Base-by-base conservation (phyloP, 2,329 filamentous ascomycete species). In the Exophiala oligosperma region DNA sequence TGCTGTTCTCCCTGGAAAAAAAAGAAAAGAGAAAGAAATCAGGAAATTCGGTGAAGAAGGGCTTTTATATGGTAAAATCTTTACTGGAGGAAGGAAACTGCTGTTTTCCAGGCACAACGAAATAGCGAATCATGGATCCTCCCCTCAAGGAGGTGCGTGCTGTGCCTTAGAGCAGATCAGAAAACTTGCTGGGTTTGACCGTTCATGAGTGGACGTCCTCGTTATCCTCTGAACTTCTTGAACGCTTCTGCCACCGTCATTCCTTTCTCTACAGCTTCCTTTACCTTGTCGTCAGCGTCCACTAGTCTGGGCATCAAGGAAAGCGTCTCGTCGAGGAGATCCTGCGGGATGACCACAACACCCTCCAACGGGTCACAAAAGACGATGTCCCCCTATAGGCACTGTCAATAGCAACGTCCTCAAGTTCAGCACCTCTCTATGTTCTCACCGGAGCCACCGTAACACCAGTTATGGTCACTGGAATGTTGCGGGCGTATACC, bases 351-450 rank as follows among this genome's bases (percentile, higher is more conserved):
- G 28, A 84, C 79, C 11, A 90, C 87, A 1, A 88, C 82, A 0
- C 87, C 89, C 63, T 90, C 88, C n/a, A 77, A 74, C 3, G 84
- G 80, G 69, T 92, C 89, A 56, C 84, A 82, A 72, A 90, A 86
- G 47, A 90, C 78, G 38, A 91, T 79, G 71, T 92, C 89, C 6
- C 88, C 86, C 75, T 70, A 74, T 7, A 49, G 26, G 32, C 32
- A 40, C 9, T n/a, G 47, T 57, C 38, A 56, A 49, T 17, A 9
- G 40, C 14, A 11, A 21, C 2, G 40, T 46, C 41, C 44, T 9
- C 17, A 26, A 29, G 14, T 40, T 5, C 5, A 47, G 11, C 17
- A 14, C 11, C n/a, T 17, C n/a, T 37, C 9, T 14, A 5, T 12
- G 40, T 7, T 43, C 73, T 60, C 67, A 78, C 76, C 21, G 77